A percentile compares a stretch with the other conserved stretches of the same genome.
phyloP scores from a whole-genome alignment of 805 yeast species.

The Nakazawaea populi region DNA sequence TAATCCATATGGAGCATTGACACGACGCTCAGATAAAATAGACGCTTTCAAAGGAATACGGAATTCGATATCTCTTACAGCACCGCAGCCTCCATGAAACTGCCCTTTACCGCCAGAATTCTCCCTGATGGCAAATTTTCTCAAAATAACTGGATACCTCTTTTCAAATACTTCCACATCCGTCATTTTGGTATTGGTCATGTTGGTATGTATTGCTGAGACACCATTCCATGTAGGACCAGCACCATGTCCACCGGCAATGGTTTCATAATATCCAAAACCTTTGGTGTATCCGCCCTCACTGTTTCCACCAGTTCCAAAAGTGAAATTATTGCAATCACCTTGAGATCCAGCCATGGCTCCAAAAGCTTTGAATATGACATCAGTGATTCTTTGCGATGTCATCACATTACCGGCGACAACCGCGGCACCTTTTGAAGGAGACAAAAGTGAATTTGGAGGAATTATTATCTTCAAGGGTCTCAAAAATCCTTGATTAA shows the following conservation, averaged over 20 bases:
- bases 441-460: conserved; percentile 58
- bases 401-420: conserved; percentile 96
- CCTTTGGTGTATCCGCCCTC: conserved; percentile 50
- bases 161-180: conserved; percentile 87
- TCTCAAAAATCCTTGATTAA: conserved; percentile 86
- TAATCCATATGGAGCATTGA: conserved; percentile 80
- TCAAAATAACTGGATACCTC: conserved; percentile 77
- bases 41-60: conserved; percentile 67
- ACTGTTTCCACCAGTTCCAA: conserved; percentile 70
- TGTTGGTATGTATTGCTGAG: conserved; percentile 87
- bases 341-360: conserved; percentile 97
- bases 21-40: conserved; percentile 80
- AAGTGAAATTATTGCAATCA: conserved; percentile 89
- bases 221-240: conserved; percentile 78
- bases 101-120: conserved; percentile 80
- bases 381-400: conserved; percentile 89
- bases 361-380: conserved; percentile 75
- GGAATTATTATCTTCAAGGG: conserved; percentile 72
- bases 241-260: conserved; percentile 96
- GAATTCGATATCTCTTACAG: conserved; percentile 79
- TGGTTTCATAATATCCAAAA: conserved; percentile 90
- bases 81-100: conserved; percentile 80
- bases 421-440: conserved; percentile 82
- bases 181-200: conserved; percentile 91
- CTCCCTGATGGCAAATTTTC: conserved; percentile 61